Evolutionary conservation across 2,329 filamentous ascomycete species (phyloP).

Genomic region (Sordariomycetes sp.): DNA sequence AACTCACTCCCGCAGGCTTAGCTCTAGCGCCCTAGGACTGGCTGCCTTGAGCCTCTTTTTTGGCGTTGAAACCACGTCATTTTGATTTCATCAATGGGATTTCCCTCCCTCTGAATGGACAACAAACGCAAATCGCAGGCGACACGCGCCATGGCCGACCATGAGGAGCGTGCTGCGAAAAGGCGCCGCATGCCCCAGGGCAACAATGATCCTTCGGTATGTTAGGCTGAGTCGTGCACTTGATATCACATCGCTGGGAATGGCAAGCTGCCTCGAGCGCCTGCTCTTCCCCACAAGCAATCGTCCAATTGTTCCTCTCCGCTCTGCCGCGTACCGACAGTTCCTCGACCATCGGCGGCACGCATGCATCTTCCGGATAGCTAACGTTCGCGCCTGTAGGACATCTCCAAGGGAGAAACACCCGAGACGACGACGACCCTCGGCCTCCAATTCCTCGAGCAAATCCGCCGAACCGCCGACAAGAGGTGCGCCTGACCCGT

Average conservation of each 20-base stretch:
- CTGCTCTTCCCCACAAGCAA: conserved; percentile 7
- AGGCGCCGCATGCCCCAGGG: conserved; percentile 43
- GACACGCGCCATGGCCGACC: conserved; percentile 26
- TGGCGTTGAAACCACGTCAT: neutral
- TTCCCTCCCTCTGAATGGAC: conserved; percentile 29
- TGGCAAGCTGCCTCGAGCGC: neutral
- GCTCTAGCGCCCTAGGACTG: neutral
- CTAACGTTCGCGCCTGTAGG: conserved; percentile 2
- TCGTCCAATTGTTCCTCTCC: neutral
- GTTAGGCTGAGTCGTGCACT: neutral
- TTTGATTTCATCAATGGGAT: neutral
- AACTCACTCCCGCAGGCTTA: neutral
- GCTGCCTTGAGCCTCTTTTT: neutral
- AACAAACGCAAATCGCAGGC: conserved; percentile 46
- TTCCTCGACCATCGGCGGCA: conserved; percentile 13
- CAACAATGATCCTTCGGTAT: conserved; percentile 10
- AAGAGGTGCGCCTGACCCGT: conserved; percentile 52
- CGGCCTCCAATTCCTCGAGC: conserved; percentile 64
- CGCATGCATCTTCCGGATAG: neutral
- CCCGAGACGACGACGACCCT: conserved; percentile 58
- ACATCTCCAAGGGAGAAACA: conserved; percentile 42
- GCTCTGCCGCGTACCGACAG: neutral
- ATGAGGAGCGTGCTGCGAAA: conserved; percentile 43
- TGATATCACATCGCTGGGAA: neutral
- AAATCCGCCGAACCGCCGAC: conserved; percentile 65